Evolutionary conservation across 345 rosid genomes (phyloP), one percentile per base, ranked within the genome.

Genomic region (Eucalyptus paniculata): DNA sequence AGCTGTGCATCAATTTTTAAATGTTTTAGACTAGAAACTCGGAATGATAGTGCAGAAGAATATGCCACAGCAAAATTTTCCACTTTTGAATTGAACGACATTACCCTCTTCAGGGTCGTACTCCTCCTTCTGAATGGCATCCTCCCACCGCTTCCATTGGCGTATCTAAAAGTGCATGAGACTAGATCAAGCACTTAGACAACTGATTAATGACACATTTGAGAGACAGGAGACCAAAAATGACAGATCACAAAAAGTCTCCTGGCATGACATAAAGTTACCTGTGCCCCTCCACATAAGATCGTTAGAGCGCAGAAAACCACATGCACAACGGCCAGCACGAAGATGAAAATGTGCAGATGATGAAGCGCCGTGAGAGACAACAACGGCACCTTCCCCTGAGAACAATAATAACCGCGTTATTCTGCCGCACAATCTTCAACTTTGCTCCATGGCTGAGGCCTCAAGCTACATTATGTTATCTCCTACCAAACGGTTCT

Each of bases 71-170:
- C 83, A 77, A 77, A 77, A 77, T 21, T 21, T 77, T 77, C 83
- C 30, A 18, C 47, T 23, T 77, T 37, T 4, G 8, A 21, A 37
- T 77, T 11, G 28, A 77, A 40, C 15, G 28, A 19, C 47, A 54
- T 88, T 93, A 95, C 99, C 94, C 9, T 94, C 54, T 72, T 95
- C 94, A 12, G 96, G 86, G 90, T 95, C 94, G 89, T 40, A 88
- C 53, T 89, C 90, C 83, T 92, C 87, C 58, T 93, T 92, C 44
- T 90, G 88, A 56, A 93, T 93, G 12, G 91, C 87, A 88, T 94
- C 95, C 92, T 97, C 99, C 99, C 98, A 96, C 81, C 42, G 89
- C 91, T 96, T 96, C 99, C 99, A 97, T 83, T 92, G 96, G 34
- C 93, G 94, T 56, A 96, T 96, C 99, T 97, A 86, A 15, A 51